Base-by-base conservation (phyloP, 305 asterid genomes). In the Fraxinus baroniana region DNA sequence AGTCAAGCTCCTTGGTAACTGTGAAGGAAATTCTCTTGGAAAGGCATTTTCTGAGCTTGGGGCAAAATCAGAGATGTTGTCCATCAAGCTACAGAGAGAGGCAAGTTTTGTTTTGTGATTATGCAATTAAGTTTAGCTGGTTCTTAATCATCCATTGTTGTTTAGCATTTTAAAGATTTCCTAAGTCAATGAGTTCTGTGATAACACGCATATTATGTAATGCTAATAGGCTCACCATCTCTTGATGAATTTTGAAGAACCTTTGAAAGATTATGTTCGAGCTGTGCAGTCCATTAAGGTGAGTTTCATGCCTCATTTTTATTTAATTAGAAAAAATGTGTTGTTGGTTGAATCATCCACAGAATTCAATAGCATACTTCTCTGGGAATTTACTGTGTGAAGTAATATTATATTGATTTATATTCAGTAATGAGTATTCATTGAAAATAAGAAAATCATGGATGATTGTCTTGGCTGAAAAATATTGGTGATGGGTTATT, bases 221-320 rank as follows among this genome's bases (percentile, higher is more conserved):
- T 85, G 72, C 62, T 83, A 32, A 79, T 81, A 97, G 99, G 99
- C 97, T 82, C 96, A 93, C 87, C 89, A 90, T 85, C 95, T 95
- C 86, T 86, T 95, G 88, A 97, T 94, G 98, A 91, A 89, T 83
- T 97, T 97, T 81, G 98, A 97, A 88, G 98, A 95, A 88, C 98
- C 99, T 81, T 78, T 97, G 86, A 95, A 93, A 87, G 98, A 95
- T 87, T 97, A 95, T 90, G 97, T 93, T 83, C 97, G 94, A 77
- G 94, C 99, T 35, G 96, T 97, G 84, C 99, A 97, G 86, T 97
- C 98, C 81, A 92, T 97, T 82, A 97, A 97, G 94, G 98, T 93
- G 80, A 92, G 87, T 78, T 64, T 73, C 46, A 37, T 73, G 81
- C 74, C 78, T 64, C 73, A 22, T 52, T 73, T 33, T 18, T 71